Evolutionary conservation across 2,329 filamentous ascomycete species (phyloP), one percentile per base, ranked within the genome.

Genomic region (Dissoconium aciculare): DNA sequence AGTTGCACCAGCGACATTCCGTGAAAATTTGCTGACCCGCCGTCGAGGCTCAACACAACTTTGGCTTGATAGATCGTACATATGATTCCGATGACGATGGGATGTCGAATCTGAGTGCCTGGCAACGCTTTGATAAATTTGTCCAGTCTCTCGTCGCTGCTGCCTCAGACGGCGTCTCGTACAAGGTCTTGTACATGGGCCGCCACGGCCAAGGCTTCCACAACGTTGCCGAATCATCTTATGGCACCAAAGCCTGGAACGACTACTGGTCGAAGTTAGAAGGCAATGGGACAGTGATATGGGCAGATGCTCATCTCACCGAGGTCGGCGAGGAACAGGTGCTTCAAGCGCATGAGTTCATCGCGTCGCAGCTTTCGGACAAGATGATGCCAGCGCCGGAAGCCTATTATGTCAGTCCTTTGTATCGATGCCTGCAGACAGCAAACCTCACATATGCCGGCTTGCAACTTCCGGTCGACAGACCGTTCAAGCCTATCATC

Each of bases 171-270:
- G 62, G 58, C 21, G 62, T 65, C 10, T 56, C 62, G 16, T 81
- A 78, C 58, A 75, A 77, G 45, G 60, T 83, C 6, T 49, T 82
- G 16, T 74, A 74, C 52, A 61, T 79, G 51, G 75, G 69, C 25
- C 69, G 78, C 23, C 78, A 82, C 46, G 78, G 77, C 13, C 67
- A 82, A 52, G 77, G 77, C 4, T 54, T 56, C 29, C 66, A 47
- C 51, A 76, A 76, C 44, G 68, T 69, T 5, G 75, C 74, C 10
- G 71, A 79, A 52, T 58, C 60, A 15, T 75, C 63, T 49, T 80
- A 77, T 42, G 74, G 74, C 27, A 79, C 74, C 0, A 66, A 70
- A 2, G 70, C 69, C 3, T 80, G 75, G 76, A 74, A 80, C 48
- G 47, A 43, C 51, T 78, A 79, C 57, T 81, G 72, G 72, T 64